Base-by-base conservation (phyloP, 2,329 filamentous ascomycete genomes). In the Chrysoporthe deuterocubensis region DNA sequence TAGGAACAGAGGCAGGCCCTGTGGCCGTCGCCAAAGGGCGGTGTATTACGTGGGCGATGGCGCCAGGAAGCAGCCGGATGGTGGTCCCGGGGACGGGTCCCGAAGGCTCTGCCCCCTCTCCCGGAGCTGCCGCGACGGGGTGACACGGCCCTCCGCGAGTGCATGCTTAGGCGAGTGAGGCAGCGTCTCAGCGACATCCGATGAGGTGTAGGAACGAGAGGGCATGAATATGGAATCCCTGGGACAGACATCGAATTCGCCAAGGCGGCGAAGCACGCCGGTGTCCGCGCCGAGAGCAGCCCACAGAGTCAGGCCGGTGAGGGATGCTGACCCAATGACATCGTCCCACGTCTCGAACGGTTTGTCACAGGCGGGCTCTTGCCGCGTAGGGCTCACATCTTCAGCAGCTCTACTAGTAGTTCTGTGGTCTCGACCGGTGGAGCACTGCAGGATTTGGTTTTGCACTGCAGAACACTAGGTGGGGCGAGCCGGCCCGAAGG, bases 401-500 rank as follows among this genome's bases (percentile, higher is more conserved):
- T 32, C 26, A 52, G 48, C 48, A 14, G 21, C 8, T 3, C 21
- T 14, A 32, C 9, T 40, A 40, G 37, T 34, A 54, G 4, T 21
- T 26, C 11, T 32, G 48, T 14, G 48, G 48, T 52, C 48, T 52
- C 21, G 48, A 52, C 14, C 48, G 26, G 48, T 52, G n/a, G 48
- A 32, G 48, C 50, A 54, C 50, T 54, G 32, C 50, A 26, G 16
- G 21, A 26, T 26, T 26, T 26, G 13, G 11, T 32, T 54, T 54
- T 11, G 14, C 21, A 32, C 50, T 32, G 50, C 13, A 54, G 21
- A 14, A 16, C 9, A 16, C 4, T 11, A 34, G 50, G 50, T 54
- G 50, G 50, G 50, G 50, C 50, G 50, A 54, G 32, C 21, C 50
- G 50, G 50, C 50, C 50, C 50, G 50, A 54, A 54, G 50, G 50